phyloP scores from a whole-genome alignment of 2,329 filamentous ascomycete genomes.

The Aspergillus spinulosporus region DNA sequence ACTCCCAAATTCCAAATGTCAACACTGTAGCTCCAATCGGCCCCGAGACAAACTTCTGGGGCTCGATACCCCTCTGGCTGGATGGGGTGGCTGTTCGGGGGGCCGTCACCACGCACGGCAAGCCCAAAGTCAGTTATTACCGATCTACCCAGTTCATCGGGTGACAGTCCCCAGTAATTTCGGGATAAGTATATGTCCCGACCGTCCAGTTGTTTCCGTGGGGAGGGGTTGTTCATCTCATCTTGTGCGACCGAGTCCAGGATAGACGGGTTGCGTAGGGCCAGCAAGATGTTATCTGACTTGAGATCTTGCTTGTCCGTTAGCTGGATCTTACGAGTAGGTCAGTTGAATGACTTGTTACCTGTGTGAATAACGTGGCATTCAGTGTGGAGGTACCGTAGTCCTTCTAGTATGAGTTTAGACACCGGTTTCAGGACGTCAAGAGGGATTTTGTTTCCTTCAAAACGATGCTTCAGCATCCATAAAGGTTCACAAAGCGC shows the following conservation, averaged over 20 bases:
- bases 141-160: constrained; percentile 22
- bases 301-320: constrained; percentile 36
- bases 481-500: constrained; percentile 38
- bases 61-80: constrained; percentile 39
- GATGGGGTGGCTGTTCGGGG: constrained; percentile 43
- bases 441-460: constrained; percentile 27
- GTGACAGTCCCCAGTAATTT: constrained; percentile 28
- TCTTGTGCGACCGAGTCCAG: constrained; percentile 28
- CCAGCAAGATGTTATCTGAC: constrained; percentile 42
- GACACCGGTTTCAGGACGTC: constrained; percentile 32
- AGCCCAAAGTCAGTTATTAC: constrained; percentile 35
- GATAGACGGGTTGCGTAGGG: constrained; percentile 27
- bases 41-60: constrained; percentile 34
- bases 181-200: constrained; percentile 31
- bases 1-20: constrained; percentile 39
- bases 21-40: constrained; percentile 32
- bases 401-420: constrained; percentile 38
- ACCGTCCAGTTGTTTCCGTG: constrained; percentile 29
- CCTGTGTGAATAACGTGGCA: constrained; percentile 45
- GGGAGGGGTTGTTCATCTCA: constrained; percentile 27
- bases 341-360: constrained; percentile 16
- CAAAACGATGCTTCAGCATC: constrained; percentile 31
- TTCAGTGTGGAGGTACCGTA: constrained; percentile 42
- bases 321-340: constrained; percentile 11
- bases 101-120: constrained; percentile 31